A percentile compares a stretch with the other conserved stretches of the same genome.
Conservation (phyloP, 1,284 basidiomycete genomes). For the Microbotryum intermedium region DNA sequence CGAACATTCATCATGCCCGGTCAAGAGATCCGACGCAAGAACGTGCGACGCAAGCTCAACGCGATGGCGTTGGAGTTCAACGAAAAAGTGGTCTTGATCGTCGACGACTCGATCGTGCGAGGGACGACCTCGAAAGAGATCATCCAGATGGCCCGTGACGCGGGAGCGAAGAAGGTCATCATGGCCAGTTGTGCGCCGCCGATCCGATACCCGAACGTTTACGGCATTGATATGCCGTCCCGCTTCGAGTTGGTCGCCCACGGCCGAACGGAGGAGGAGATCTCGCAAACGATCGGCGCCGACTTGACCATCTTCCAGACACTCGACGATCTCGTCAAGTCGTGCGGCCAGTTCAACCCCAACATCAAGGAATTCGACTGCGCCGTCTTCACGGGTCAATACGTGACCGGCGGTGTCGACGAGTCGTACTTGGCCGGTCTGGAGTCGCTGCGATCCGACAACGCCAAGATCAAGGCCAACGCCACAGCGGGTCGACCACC, state of each 20-base stretch:
- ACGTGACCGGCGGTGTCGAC: slow-evolving; percentile 92
- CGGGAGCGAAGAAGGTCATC: slow-evolving; percentile 94
- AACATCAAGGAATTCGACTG: slow-evolving; percentile 78
- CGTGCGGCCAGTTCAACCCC: slow-evolving; percentile 82
- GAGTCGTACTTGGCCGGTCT: slow-evolving; percentile 70
- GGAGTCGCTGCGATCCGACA: slow-evolving; percentile 74
- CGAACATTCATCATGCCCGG: slow-evolving; percentile 99
- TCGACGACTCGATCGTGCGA: slow-evolving; percentile 97
- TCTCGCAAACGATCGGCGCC: slow-evolving; percentile 81
- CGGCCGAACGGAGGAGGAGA: slow-evolving; percentile 61
- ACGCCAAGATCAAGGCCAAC: slow-evolving; percentile 50
- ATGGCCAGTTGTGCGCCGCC: slow-evolving; percentile 96
- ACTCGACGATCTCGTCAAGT: slow-evolving; percentile 76
- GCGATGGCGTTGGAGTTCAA: slow-evolving; percentile 99
- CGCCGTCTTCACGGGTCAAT: slow-evolving; percentile 95
- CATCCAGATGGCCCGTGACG: slow-evolving; percentile 98
- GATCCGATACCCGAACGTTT: slow-evolving; percentile 91
- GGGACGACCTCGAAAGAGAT: slow-evolving; percentile 99
- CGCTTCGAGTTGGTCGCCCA: slow-evolving; percentile 87
- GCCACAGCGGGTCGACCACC: background rate
- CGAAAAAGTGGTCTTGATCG: slow-evolving; percentile 85
- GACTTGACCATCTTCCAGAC: slow-evolving; percentile 97
- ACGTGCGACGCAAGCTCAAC: slow-evolving; percentile 91
- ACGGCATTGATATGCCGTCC: slow-evolving; percentile 99
- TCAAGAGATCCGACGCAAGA: slow-evolving; percentile 87